A percentile compares a stretch with the other conserved stretches of the same genome.
Conservation (phyloP, 805 yeast species). For the Isabelozyma pseudorhagii region DNA sequence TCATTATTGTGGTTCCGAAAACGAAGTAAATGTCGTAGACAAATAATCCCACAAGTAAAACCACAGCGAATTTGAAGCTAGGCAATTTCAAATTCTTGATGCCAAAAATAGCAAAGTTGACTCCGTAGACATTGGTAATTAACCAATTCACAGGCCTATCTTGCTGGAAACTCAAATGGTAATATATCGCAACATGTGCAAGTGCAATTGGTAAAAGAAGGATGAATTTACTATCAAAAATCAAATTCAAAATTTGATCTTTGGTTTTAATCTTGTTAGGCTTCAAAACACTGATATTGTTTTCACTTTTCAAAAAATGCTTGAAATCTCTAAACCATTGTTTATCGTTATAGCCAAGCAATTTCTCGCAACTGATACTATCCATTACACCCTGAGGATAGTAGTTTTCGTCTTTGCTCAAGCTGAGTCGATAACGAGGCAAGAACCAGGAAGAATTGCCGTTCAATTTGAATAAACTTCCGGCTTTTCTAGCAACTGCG, state of each 20-base stretch:
- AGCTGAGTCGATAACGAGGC: constrained; percentile 38
- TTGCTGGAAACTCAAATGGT: constrained; percentile 1
- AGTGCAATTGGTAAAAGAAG: constrained; percentile 1
- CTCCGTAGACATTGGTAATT: constrained; percentile 38
- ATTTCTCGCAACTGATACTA: constrained; percentile 13
- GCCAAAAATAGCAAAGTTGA: constrained; percentile 42
- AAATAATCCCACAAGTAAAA: constrained; percentile 49
- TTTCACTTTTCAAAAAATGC: constrained; percentile 7
- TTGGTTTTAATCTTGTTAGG: constrained; percentile 23
- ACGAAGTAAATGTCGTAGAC: constrained; percentile 67
- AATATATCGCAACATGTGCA: not conserved
- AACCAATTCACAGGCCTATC: constrained; percentile 13
- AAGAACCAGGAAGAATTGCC: constrained; percentile 20
- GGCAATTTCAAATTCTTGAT: constrained; percentile 36
- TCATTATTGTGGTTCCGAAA: constrained; percentile 60
- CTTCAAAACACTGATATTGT: constrained; percentile 10
- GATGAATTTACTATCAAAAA: constrained; percentile 18
- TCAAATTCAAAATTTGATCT: constrained; percentile 13
- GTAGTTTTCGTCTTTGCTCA: constrained; percentile 33
- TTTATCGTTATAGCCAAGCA: constrained; percentile 4
- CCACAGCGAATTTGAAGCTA: constrained; percentile 43
- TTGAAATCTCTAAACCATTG: constrained; percentile 5
- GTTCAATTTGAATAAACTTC: constrained; percentile 16
- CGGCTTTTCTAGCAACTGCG: constrained; percentile 19
- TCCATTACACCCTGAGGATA: constrained; percentile 39